Evolutionary conservation across 1,284 basidiomycete species (phyloP).

Genomic region (Exobasidium rhododendri): DNA sequence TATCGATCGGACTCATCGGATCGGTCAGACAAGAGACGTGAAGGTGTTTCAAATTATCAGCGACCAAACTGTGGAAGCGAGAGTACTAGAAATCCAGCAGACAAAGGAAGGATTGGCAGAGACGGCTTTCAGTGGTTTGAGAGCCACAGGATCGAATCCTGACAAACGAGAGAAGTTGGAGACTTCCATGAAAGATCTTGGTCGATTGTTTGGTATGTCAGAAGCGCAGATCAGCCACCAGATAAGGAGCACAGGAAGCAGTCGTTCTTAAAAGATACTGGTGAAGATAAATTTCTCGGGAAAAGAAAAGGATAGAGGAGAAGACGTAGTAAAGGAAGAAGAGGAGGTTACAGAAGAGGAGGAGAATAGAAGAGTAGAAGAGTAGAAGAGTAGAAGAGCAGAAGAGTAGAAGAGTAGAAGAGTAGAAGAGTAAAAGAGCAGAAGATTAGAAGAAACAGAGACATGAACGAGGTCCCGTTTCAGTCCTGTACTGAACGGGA

Average conservation of each 20-base stretch:
- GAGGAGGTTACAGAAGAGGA: no score
- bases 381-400: no score
- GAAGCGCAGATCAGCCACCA: neutral
- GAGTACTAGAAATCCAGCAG: constrained; percentile 78
- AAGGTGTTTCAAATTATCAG: constrained; percentile 84
- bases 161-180: neutral
- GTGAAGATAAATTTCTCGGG: no score
- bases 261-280: no score
- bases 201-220: neutral
- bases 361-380: no score
- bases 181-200: neutral
- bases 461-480: no score
- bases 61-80: constrained; percentile 73
- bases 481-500: no score
- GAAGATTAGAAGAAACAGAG: no score
- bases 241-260: neutral
- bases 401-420: no score
- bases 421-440: no score
- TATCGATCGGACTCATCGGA: constrained; percentile 69
- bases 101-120: constrained; percentile 70
- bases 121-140: constrained; percentile 58
- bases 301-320: no score
- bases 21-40: constrained; percentile 57
- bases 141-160: neutral
- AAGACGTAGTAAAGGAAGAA: no score